These are phyloP conservation scores for Colletotrichum sidae DNA, from an alignment of 2,329 filamentous ascomycete genomes.

Conservation along the genomic window DNA sequence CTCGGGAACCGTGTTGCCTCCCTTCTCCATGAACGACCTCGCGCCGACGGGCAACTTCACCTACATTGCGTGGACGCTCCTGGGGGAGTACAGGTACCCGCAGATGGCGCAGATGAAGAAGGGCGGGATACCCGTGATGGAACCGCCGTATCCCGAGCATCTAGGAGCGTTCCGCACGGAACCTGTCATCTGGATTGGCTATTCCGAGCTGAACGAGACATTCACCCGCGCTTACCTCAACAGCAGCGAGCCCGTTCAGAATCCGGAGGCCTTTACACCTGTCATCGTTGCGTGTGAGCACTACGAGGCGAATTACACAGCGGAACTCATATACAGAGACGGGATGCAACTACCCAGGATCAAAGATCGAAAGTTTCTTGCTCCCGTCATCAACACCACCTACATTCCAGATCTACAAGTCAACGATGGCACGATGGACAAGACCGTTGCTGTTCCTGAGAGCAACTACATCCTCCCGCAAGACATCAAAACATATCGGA, in stretches of 20 bases:
- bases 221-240: conserved; percentile 38
- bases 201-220: conserved; percentile 41
- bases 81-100: conserved; percentile 44
- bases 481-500: conserved; percentile 42
- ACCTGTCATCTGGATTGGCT: conserved; percentile 50
- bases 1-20: conserved; percentile 39
- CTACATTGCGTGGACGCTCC: conserved; percentile 44
- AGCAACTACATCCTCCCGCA: conserved; percentile 43
- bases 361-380: conserved; percentile 37
- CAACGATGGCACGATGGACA: conserved; percentile 48
- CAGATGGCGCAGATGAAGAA: conserved; percentile 40
- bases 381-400: conserved; percentile 45
- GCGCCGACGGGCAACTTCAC: conserved; percentile 45
- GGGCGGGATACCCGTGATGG: conserved; percentile 43
- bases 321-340: conserved; percentile 43
- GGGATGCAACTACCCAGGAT: conserved; percentile 42
- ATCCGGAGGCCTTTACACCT: conserved; percentile 43
- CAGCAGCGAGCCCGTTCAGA: conserved; percentile 21
- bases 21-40: conserved; percentile 43
- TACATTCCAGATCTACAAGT: conserved; percentile 39
- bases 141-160: conserved; percentile 40
- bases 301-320: conserved; percentile 47
- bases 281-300: conserved; percentile 49
- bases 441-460: conserved; percentile 42
- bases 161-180: conserved; percentile 48